phyloP scores from a whole-genome alignment of 352 stramenopile species.

The Phytopythium litorale region DNA sequence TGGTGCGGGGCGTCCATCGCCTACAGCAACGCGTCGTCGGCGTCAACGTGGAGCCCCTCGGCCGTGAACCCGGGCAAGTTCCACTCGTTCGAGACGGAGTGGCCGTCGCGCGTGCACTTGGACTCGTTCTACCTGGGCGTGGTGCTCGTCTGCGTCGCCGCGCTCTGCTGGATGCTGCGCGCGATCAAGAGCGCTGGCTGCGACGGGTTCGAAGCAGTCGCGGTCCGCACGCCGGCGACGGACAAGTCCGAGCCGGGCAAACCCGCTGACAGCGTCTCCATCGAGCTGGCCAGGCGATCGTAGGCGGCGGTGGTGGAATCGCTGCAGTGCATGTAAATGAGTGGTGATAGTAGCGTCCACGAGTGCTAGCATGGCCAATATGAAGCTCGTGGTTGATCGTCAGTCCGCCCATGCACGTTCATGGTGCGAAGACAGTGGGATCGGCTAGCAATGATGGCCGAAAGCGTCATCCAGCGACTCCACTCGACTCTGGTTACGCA shows the following conservation, averaged over 20 bases:
- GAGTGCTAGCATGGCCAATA: background rate
- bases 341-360: background rate
- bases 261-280: background rate
- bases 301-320: background rate
- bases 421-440: too few relatives aligned
- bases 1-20: constrained; percentile 13
- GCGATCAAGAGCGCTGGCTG: background rate
- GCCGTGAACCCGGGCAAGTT: constrained; percentile 12
- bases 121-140: constrained; percentile 8
- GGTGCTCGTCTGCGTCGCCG: constrained; percentile 1
- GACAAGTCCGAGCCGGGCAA: background rate
- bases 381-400: background rate
- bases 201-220: background rate
- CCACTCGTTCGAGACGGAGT: constrained; percentile 7
- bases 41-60: constrained; percentile 6
- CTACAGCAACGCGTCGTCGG: background rate
- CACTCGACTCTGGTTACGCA: too few relatives aligned
- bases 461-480: too few relatives aligned
- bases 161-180: constrained; percentile 6
- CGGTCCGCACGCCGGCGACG: background rate
- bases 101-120: constrained; percentile 6
- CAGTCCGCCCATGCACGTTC: too few relatives aligned
- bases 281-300: constrained; percentile 1
- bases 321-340: background rate
- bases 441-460: too few relatives aligned